Conservation (phyloP, 169 alveolate species). For the Babesia ovata region DNA sequence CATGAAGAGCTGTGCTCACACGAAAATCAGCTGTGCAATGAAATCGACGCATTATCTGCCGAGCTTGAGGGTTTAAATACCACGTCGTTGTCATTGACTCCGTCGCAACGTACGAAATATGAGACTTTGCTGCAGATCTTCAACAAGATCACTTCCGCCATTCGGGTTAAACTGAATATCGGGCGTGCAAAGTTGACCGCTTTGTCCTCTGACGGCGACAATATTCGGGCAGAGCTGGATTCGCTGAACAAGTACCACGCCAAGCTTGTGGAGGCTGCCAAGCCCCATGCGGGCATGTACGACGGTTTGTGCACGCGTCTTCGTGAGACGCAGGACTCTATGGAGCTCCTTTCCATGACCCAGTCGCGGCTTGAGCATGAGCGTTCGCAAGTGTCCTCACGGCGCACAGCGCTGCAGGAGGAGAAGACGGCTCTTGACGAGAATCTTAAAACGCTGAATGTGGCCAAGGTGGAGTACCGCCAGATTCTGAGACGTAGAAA, state of each 20-base stretch:
- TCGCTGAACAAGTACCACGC: conserved; percentile 7
- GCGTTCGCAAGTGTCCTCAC: conserved; percentile 11
- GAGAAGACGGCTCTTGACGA: conserved; percentile 59
- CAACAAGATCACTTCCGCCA: conserved; percentile 23
- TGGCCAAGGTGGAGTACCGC: conserved; percentile 65
- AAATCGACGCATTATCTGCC: conserved; percentile 12
- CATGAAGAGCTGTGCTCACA: conserved; percentile 28
- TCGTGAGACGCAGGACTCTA: conserved; percentile 45
- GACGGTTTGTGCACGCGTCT: conserved; percentile 34
- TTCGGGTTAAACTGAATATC: conserved; percentile 44
- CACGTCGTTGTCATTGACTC: conserved; percentile 13
- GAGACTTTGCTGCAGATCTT: conserved; percentile 44
- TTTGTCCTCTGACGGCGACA: conserved; percentile 15
- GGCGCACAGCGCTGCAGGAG: conserved; percentile 28
- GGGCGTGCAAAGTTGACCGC: conserved; percentile 25
- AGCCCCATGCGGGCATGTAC: conserved; percentile 24
- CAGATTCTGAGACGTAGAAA: conserved; percentile 60
- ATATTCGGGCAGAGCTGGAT: conserved; percentile 16
- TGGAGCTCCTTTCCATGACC: conserved; percentile 50
- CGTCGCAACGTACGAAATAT: conserved; percentile 23
- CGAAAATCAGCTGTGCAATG: conserved; percentile 23
- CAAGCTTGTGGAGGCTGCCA: conserved; percentile 7
- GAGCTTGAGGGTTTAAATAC: conserved; percentile 9
- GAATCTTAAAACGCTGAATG: conserved; percentile 54
- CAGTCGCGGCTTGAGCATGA: conserved; percentile 33